Evolutionary conservation across 106 monocot genomes (phyloP).

Genomic region (Phalaenopsis aphrodite): DNA sequence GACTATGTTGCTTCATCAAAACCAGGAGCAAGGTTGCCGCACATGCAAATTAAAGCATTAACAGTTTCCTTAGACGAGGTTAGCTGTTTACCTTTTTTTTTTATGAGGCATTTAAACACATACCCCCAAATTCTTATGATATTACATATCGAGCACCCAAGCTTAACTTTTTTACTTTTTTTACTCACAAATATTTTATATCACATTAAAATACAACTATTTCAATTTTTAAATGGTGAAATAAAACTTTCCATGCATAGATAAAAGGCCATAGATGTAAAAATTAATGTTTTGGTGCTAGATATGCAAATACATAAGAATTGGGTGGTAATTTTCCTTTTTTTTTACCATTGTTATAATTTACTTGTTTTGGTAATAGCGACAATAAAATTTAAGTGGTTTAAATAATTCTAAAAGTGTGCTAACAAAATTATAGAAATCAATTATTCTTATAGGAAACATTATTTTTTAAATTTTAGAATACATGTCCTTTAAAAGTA

Average conservation of each 20-base stretch:
- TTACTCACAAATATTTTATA: too few relatives aligned
- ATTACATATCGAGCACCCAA: too few relatives aligned
- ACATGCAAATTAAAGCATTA: conserved; percentile 61
- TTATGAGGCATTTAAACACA: too few relatives aligned
- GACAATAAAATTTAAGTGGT: neutral
- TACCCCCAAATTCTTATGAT: too few relatives aligned
- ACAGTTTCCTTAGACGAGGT: conserved; percentile 40
- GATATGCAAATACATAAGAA: too few relatives aligned
- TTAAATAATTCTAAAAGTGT: neutral
- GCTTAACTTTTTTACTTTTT: too few relatives aligned
- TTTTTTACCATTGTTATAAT: neutral
- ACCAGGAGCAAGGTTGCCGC: conserved; percentile 78
- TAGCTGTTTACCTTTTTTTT: neutral
- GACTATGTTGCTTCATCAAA: conserved; percentile 52
- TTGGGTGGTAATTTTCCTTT: too few relatives aligned
- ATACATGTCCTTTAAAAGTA: neutral
- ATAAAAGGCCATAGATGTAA: too few relatives aligned
- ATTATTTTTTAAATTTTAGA: neutral
- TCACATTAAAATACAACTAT: too few relatives aligned
- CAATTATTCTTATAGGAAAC: neutral
- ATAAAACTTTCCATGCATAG: too few relatives aligned
- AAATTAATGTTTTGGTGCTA: too few relatives aligned
- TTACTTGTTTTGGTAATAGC: neutral
- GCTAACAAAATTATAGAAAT: neutral
- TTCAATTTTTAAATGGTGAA: too few relatives aligned